Base-by-base conservation (phyloP, 2,329 filamentous ascomycete species). In the Alternaria gansuensis region DNA sequence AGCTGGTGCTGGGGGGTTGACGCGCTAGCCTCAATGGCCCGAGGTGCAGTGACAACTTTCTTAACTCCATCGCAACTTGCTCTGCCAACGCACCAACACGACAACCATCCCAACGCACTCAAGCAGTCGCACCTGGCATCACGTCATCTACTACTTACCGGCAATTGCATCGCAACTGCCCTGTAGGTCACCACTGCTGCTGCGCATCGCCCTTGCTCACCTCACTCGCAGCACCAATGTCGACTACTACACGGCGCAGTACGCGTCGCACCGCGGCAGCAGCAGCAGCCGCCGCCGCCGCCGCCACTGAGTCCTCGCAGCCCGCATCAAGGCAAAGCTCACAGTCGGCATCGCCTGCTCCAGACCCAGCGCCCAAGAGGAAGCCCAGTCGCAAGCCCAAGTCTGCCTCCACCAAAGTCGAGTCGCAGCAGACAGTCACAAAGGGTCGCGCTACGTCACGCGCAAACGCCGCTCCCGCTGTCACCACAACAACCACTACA, bases 21-120 rank as follows among this genome's bases (percentile, higher is more conserved):
- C 53, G 56, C 56, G 29, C 59, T 54, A 54, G 51, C 33, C 51
- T 24, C 46, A 49, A 45, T 55, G 41, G 49, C 55, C 60, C 57
- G 58, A 48, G 39, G 44, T 54, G 46, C 54, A 55, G 51, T 31
- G 49, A 54, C 63, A 59, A 63, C 65, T 67, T 64, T 66, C 45
- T 60, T 59, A 51, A 61, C 59, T 64, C 59, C 65, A 64, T 58
- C 57, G 51, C 57, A 57, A 46, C 57, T 58, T 65, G 59, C 49
- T 52, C 40, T 34, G 24, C 52, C 53, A 53, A 29, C 46, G 28
- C 31, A 39, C 48, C 50, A 14, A 49, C 39, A 46, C 33, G 24
- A 17, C 44, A 48, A n/a, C 44, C 44, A 48, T 48, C 44, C 31
- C 44, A 48, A 48, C 44, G n/a, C 44, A 24, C 31, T 26, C 29